Percentiles rank a stretch among this genome's conserved stretches.
Conservation (phyloP, 2,329 filamentous ascomycete species). For the Salinomyces thailandicus region DNA sequence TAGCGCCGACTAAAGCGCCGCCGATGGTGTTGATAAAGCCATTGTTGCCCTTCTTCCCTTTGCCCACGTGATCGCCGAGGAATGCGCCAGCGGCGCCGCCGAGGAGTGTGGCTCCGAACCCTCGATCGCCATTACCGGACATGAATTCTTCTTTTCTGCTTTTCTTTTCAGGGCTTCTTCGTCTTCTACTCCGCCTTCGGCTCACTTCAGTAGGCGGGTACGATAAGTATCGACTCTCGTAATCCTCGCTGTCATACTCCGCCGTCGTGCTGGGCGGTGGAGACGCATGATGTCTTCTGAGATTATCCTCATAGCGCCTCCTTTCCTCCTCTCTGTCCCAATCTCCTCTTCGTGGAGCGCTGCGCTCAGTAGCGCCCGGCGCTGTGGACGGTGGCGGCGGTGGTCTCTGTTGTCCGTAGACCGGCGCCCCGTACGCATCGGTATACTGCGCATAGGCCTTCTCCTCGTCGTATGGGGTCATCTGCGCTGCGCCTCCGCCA, state of each 20-base stretch:
- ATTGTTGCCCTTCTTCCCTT: conserved; percentile 2
- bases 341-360: no score
- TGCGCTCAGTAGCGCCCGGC: background rate
- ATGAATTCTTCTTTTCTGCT: conserved; percentile 17
- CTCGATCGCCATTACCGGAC: conserved; percentile 15
- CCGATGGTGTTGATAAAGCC: conserved; percentile 16
- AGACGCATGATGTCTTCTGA: background rate
- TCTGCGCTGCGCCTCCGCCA: conserved; percentile 1
- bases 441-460: conserved; percentile 19
- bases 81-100: conserved; percentile 20
- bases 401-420: conserved; percentile 3
- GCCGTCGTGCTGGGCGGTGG: background rate
- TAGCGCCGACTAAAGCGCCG: conserved; percentile 18
- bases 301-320: conserved; percentile 10
- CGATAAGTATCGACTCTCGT: conserved; percentile 4
- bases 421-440: conserved; percentile 10
- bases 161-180: background rate
- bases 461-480: conserved; percentile 19
- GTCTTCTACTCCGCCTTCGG: background rate
- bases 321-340: conserved; percentile 8
- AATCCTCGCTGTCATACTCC: conserved; percentile 1
- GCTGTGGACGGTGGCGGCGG: conserved; percentile 1
- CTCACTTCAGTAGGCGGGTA: conserved; percentile 8
- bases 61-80: conserved; percentile 16
- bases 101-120: conserved; percentile 18